Conservation (phyloP, 257 asterid species). For the Echites panduratus region DNA sequence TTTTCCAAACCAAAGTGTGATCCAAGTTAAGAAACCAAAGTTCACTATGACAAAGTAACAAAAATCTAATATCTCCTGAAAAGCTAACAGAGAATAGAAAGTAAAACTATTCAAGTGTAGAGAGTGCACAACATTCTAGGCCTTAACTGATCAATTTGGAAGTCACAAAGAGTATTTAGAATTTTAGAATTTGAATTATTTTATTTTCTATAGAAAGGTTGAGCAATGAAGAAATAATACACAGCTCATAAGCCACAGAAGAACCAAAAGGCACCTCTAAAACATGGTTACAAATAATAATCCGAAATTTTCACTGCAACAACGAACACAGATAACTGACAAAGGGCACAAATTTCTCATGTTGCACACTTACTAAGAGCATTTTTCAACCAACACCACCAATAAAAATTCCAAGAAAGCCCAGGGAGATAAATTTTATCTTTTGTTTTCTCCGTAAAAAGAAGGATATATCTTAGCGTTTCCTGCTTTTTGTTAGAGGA, state of each 20-base stretch:
- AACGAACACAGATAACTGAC: no score
- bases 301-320: no score
- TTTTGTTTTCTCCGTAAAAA: no score
- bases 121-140: no score
- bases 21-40: constrained; percentile 47
- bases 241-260: not conserved
- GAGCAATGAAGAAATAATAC: not conserved
- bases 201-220: not conserved
- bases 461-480: constrained; percentile 72
- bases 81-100: not conserved
- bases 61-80: not conserved
- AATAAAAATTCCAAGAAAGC: not conserved
- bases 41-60: not conserved
- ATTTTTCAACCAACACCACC: not conserved
- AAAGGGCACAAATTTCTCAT: not conserved
- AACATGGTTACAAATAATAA: not conserved
- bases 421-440: not conserved
- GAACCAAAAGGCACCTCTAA: not conserved
- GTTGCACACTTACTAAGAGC: not conserved
- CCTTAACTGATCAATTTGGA: no score
- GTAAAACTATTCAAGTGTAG: not conserved
- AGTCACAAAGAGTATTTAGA: no score
- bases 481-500: constrained; percentile 28
- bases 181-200: no score
- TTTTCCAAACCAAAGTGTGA: constrained; percentile 63